These are phyloP conservation scores for Schwanniomyces polymorphus DNA, from an alignment of 805 yeast species.

Conservation along the genomic window DNA sequence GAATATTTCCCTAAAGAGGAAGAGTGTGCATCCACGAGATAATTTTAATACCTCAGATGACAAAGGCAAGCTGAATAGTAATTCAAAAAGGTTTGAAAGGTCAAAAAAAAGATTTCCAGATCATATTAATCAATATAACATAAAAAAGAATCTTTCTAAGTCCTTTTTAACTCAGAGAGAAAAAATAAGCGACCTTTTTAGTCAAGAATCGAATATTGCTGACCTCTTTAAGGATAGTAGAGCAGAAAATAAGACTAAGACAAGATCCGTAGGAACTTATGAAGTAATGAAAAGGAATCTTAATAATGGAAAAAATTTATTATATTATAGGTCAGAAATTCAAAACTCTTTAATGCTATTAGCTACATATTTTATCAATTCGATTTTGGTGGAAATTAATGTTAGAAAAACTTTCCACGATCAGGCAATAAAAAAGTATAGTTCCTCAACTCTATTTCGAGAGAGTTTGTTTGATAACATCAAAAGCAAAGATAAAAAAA, in stretches of 20 bases:
- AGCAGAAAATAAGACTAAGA: not conserved
- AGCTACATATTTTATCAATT: conserved; percentile 20
- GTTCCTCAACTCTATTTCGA: conserved; percentile 12
- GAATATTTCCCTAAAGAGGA: not conserved
- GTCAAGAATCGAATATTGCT: conserved; percentile 1
- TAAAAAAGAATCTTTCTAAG: conserved; percentile 9
- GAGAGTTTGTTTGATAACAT: conserved; percentile 16
- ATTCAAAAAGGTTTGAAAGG: conserved; percentile 5
- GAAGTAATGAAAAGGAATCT: not conserved
- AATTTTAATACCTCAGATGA: not conserved
- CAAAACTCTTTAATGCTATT: conserved; percentile 21
- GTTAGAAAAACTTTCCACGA: conserved; percentile 17
- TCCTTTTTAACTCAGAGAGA: conserved; percentile 12
- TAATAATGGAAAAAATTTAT: conserved; percentile 2
- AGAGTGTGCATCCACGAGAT: not conserved
- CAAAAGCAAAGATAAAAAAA: conserved; percentile 13
- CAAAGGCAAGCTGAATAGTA: not conserved
- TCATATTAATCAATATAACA: not conserved
- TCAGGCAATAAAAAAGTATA: conserved; percentile 1
- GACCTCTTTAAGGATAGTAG: not conserved
- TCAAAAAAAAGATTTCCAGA: conserved; percentile 5
- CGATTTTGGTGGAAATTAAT: conserved; percentile 29
- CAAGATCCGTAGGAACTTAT: conserved; percentile 7
- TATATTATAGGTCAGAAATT: conserved; percentile 17
- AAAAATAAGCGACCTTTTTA: conserved; percentile 9